Base-by-base conservation (phyloP, 2,329 filamentous ascomycete genomes). In the Coniosporium tulheliwenetii region DNA sequence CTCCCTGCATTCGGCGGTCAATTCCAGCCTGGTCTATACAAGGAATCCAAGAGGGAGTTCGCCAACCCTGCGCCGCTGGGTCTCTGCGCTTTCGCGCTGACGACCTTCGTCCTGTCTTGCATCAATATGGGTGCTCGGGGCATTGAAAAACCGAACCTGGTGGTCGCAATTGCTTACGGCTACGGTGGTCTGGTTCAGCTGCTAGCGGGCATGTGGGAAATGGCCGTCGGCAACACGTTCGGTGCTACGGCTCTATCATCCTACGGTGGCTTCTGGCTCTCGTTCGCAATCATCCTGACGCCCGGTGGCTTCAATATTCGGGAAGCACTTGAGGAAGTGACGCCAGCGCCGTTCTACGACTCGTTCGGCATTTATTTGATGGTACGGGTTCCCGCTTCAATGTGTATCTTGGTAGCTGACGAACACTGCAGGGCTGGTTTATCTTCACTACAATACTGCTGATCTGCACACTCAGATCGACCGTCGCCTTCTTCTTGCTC, bases 151-250 rank as follows among this genome's bases (percentile, higher is more conserved):
- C 77, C 81, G 37, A 81, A 77, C 55, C 71, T 89, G 41, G 76
- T 80, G 36, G 68, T 86, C 8, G 73, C 75, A 10, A 62, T 80
- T 12, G 81, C 81, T 5, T 79, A 80, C 50, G 82, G 72, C 16
- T 87, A 87, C 56, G 83, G 83, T 52, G 83, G 82, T 51, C 66
- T 86, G 12, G 75, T 87, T 35, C 84, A 91, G 65, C 68, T 89
- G 39, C 66, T 85, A 15, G 80, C 83, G 48, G 84, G 84, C 65
- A 91, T 89, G 84, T 91, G 84, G 84, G 83, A 89, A 65, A 84
- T 89, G 75, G 81, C 82, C 31, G 71, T 84, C n/a, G 83, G 82
- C 43, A 89, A 89, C 69, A 89, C 84, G 9, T 87, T 89, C 49
- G 82, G 82, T 69, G 83, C 81, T 40, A 87, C 82, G 16, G 81